Evolutionary conservation across 352 stramenopile genomes (phyloP), one percentile per base, ranked within the genome.

Genomic region (Pythium sp.): DNA sequence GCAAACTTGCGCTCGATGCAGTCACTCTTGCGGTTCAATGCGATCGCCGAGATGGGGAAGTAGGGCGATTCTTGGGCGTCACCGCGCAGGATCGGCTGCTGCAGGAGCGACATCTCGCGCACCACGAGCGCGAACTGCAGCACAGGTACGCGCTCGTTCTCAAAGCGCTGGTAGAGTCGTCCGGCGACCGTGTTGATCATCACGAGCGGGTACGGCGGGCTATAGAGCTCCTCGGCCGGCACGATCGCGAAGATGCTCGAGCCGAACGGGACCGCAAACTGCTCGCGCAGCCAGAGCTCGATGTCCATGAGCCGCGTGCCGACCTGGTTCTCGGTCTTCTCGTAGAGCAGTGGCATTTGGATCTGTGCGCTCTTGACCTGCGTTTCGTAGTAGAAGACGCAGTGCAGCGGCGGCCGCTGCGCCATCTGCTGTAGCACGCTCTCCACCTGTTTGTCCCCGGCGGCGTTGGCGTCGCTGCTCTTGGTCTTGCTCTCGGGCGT

Each of bases 201-300:
- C 55, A 89, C 80, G 58, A 95, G 76, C 62, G 87, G 87, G 61
- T 86, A 89, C 63, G 84, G 79, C 28, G 87, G 87, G 24, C 80
- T 90, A 65, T 94, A 95, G 53, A 91, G 73, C 66, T 95, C 87
- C 8, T 92, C 75, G 11, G 85, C 87, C 1, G 84, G 87, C 43
- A 86, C 72, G 15, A 95, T 78, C 0, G 82, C 86, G 56, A 95
- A 95, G 0, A 94, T 78, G 68, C 81, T 94, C 49, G 78, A 82
- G 56, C 79, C 81, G 5, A 30, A 4, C 0, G 82, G 73, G 6
- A 95, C 74, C 51, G 72, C 56, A 67, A 95, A 87, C 54, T 87
- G 74, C 5, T 86, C 71, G 47, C 84, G 75, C 36, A 95, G 78
- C 68, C 80, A 88, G 67, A 89, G 72, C 71, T 95, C 87, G 32